These are phyloP conservation scores for Xylaria intraflava DNA, from an alignment of 495 filamentous ascomycete genomes.

Conservation along the genomic window DNA sequence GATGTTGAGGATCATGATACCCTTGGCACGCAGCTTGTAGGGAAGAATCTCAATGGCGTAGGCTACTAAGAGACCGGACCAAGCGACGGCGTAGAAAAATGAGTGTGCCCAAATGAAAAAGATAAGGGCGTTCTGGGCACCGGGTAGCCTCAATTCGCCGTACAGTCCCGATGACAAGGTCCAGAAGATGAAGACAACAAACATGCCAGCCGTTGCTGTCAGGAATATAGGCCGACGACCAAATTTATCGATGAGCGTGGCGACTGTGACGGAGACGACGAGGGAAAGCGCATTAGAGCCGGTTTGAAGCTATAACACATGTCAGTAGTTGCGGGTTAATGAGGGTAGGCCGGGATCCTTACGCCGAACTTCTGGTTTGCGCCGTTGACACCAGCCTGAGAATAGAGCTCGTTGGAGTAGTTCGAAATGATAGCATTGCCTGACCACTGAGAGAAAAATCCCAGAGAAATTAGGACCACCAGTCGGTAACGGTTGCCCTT, in stretches of 20 bases:
- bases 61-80: slow-evolving; percentile 58
- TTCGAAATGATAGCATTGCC: slow-evolving; percentile 64
- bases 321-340: not conserved
- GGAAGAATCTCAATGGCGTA: slow-evolving; percentile 67
- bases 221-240: slow-evolving; percentile 56
- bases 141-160: slow-evolving; percentile 29
- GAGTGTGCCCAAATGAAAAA: slow-evolving; percentile 52
- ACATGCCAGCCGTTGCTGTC: slow-evolving; percentile 51
- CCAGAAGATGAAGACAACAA: slow-evolving; percentile 52
- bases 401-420: slow-evolving; percentile 53
- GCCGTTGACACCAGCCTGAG: slow-evolving; percentile 49
- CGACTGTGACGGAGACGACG: slow-evolving; percentile 47
- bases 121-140: slow-evolving; percentile 44
- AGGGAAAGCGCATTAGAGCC: slow-evolving; percentile 46
- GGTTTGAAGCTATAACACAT: slow-evolving; percentile 38
- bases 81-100: slow-evolving; percentile 52
- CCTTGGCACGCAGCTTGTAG: slow-evolving; percentile 60
- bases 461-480: slow-evolving; percentile 49
- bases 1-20: slow-evolving; percentile 48
- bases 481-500: slow-evolving; percentile 64
- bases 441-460: slow-evolving; percentile 62
- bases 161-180: slow-evolving; percentile 37
- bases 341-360: slow-evolving; percentile 15
- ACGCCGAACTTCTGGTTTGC: slow-evolving; percentile 43
- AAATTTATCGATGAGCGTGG: slow-evolving; percentile 54